Conservation (phyloP, 129 eudicot species). For the Mikania micrantha region DNA sequence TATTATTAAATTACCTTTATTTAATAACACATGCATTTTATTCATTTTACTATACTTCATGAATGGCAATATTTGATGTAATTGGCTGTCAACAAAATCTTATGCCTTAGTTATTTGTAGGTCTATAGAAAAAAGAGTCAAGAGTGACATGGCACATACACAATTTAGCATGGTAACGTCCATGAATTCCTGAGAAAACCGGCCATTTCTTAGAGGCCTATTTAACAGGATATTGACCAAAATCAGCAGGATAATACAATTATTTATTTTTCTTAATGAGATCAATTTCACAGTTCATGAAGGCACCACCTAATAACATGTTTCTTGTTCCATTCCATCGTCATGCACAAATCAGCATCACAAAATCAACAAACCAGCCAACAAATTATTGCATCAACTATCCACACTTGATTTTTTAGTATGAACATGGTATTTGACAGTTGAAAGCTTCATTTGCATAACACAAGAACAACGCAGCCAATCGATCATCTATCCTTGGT, state of each 20-base stretch:
- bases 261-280: neutral
- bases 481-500: neutral
- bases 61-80: too few species aligned
- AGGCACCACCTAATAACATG: slow-evolving; percentile 28
- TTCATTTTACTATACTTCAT: too few species aligned
- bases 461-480: neutral
- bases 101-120: neutral
- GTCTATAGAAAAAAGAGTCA: neutral
- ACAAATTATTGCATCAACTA: slow-evolving; percentile 14
- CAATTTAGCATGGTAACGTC: slow-evolving; percentile 16
- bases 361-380: slow-evolving; percentile 12
- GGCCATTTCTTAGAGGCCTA: slow-evolving; percentile 26
- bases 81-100: too few species aligned
- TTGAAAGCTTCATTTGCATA: neutral
- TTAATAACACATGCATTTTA: too few species aligned
- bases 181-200: slow-evolving; percentile 18
- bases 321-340: slow-evolving; percentile 11
- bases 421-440: neutral
- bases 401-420: slow-evolving; percentile 9
- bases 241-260: slow-evolving; percentile 2
- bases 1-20: too few species aligned
- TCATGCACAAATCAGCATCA: slow-evolving; percentile 22
- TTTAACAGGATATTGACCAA: neutral
- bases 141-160: slow-evolving; percentile 16
- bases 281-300: neutral